Conservation (phyloP, 306 rosid species). For the Delonix regia region DNA sequence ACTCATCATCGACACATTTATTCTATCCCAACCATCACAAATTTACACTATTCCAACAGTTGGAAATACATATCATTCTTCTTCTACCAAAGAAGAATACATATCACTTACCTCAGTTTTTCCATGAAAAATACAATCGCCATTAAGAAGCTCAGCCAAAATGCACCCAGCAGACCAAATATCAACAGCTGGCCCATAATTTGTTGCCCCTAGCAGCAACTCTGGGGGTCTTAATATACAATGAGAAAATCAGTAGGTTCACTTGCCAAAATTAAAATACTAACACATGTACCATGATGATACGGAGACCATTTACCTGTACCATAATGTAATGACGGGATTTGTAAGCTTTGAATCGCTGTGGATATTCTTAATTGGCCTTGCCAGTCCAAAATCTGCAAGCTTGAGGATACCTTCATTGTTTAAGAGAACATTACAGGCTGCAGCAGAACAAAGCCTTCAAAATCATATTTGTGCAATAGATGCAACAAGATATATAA, state of each 20-base stretch:
- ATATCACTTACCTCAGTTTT: conserved; percentile 57
- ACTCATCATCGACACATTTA: too few species aligned
- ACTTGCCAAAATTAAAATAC: not conserved
- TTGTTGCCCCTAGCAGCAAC: conserved; percentile 68
- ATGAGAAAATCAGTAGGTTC: conserved; percentile 11
- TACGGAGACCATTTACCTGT: conserved; percentile 46
- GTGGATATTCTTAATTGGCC: conserved; percentile 45
- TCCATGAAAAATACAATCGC: conserved; percentile 65
- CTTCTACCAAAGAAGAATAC: not conserved
- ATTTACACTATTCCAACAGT: too few species aligned
- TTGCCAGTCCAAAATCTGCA: conserved; percentile 76
- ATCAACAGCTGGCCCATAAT: conserved; percentile 73
- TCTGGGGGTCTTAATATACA: conserved; percentile 63
- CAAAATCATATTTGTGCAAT: not conserved
- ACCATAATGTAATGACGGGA: conserved; percentile 69
- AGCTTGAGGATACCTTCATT: conserved; percentile 69
- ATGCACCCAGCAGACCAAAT: conserved; percentile 82
- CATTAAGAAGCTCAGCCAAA: conserved; percentile 68
- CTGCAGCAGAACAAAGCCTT: conserved; percentile 48
- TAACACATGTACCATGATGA: not conserved
- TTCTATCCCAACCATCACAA: too few species aligned
- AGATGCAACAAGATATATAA: conserved; percentile 11
- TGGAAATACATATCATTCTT: too few species aligned
- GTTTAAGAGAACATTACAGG: conserved; percentile 67
- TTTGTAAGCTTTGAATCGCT: conserved; percentile 56